A percentile compares a stretch with the other conserved stretches of the same genome.
Conservation (phyloP, 495 filamentous ascomycete genomes). For the Daldinia childiae region DNA sequence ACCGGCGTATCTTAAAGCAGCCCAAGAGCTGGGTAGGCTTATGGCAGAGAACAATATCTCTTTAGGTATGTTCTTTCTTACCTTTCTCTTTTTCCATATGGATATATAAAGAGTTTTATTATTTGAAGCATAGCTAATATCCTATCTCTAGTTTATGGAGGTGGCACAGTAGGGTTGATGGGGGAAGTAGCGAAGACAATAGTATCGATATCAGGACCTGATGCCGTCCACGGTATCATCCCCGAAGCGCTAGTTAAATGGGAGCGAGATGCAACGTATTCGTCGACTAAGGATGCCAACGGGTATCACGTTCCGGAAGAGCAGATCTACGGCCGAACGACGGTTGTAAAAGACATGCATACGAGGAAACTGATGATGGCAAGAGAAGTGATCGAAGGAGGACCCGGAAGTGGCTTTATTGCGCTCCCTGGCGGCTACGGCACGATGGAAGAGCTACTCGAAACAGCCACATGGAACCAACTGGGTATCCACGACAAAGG, state of each 20-base stretch:
- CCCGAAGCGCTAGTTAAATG: slow-evolving; percentile 83
- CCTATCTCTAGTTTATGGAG: slow-evolving; percentile 76
- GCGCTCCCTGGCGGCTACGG: slow-evolving; percentile 91
- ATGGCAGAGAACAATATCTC: slow-evolving; percentile 78
- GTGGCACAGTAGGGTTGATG: slow-evolving; percentile 94
- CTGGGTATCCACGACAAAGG: slow-evolving; percentile 88
- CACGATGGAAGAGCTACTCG: slow-evolving; percentile 95
- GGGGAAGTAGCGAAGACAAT: slow-evolving; percentile 88
- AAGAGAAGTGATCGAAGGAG: slow-evolving; percentile 79
- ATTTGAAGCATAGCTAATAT: slow-evolving; percentile 25
- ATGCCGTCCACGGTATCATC: slow-evolving; percentile 91
- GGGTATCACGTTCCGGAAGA: slow-evolving; percentile 66
- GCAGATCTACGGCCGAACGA: slow-evolving; percentile 79
- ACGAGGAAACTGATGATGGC: slow-evolving; percentile 94
- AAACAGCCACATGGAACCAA: slow-evolving; percentile 98
- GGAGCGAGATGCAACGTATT: slow-evolving; percentile 69
- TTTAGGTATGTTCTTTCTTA: slow-evolving; percentile 56
- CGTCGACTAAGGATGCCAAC: slow-evolving; percentile 45
- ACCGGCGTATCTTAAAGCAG: slow-evolving; percentile 75
- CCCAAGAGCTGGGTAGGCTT: slow-evolving; percentile 75
- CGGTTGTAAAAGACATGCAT: slow-evolving; percentile 94
- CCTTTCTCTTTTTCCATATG: not conserved
- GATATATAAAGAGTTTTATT: not conserved
- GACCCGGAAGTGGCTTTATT: slow-evolving; percentile 86
- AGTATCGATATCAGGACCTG: slow-evolving; percentile 82